Conservation (phyloP, 106 monocot genomes). For the Dendrobium chrysotoxum region DNA sequence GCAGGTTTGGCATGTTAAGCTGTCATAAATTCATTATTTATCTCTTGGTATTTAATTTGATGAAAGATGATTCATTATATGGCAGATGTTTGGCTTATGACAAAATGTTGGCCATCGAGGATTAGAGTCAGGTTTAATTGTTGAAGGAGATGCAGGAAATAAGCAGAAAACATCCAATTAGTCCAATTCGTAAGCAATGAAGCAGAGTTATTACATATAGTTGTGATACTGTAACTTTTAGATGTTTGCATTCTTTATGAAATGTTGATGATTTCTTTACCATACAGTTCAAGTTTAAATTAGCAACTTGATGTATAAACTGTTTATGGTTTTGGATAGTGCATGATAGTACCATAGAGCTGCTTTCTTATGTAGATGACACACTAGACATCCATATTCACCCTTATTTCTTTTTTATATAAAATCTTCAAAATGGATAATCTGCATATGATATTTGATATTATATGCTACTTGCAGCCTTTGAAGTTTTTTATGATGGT, state of each 20-base stretch:
- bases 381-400: not conserved
- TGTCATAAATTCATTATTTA: not conserved
- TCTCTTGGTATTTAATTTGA: not conserved
- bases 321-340: not conserved
- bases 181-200: slow-evolving; percentile 5
- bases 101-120: not conserved
- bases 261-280: not conserved
- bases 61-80: not conserved
- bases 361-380: not conserved
- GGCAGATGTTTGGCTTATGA: not conserved
- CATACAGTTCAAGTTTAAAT: not conserved
- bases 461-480: slow-evolving; percentile 38
- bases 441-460: not conserved
- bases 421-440: not conserved
- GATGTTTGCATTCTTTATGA: not conserved
- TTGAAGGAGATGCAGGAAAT: slow-evolving; percentile 7
- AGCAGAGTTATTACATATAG: not conserved
- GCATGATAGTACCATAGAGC: not conserved
- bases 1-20: not conserved
- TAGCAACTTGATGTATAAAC: not conserved
- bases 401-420: not conserved
- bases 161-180: slow-evolving; percentile 4
- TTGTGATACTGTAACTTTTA: not conserved
- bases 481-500: slow-evolving; percentile 58
- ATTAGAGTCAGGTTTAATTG: not conserved